Base-by-base conservation (phyloP, 805 yeast species). In the Pichia cabralensis region DNA sequence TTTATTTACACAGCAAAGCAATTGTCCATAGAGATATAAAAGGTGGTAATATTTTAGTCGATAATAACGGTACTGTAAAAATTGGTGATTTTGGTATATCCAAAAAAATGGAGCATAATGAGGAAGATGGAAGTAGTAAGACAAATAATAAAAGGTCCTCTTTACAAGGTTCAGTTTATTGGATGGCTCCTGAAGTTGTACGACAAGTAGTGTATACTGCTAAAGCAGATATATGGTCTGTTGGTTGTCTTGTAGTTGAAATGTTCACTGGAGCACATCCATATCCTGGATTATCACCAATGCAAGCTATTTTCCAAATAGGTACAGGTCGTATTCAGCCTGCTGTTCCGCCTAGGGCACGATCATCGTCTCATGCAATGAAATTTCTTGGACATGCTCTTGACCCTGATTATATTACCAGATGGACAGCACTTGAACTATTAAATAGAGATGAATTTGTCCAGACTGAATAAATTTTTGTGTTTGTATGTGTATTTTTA, bases 141-240 rank as follows among this genome's bases (percentile, higher is more conserved):
- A 11, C 11, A 14, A 10, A 22, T 61, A 56, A 58, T 28, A 73
- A 71, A 43, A 70, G 96, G 28, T 88, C 83, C 2, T 85, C 95
- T 0, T 60, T 85, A 34, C 96, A 89, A 57, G 98, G 98, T 0
- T 84, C 95, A 0, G 86, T 89, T 0, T 92, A 80, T 52, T 92
- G 98, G 97, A 92, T 92, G 98, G 97, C 98, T 0, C 98, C 98
- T 0, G 98, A 92, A 54, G 97, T 92, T 8, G 97, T 92, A 13
- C 84, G 86, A 49, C 96, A 88, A 51, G 78, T 83, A 2, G 83
- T 86, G 0, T 83, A 89, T 34, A 89, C 97, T 2, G 77, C 80
- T 25, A 85, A 84, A 56, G 95, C 95, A 0, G 98, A 92, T 55
- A 85, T 92, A 18, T 92, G 98, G 98, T 84, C 96, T 1, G 80